Percentiles rank a stretch among this genome's conserved stretches.
Evolutionary conservation across 2,329 filamentous ascomycete genomes (phyloP).

Genomic region (Allantophomopsis cytisporea): DNA sequence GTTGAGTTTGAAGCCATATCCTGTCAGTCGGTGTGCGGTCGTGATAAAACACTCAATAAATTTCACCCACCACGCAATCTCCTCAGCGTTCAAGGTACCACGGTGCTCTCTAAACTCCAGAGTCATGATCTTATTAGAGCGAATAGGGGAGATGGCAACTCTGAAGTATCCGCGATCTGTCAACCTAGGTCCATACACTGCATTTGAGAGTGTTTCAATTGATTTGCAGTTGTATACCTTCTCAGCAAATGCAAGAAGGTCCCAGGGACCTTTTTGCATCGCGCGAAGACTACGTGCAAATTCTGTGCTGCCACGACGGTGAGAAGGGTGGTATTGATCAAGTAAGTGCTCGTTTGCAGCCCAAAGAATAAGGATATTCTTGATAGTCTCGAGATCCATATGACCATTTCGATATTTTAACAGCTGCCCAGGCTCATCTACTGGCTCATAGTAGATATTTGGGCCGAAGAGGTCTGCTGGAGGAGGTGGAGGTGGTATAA

Average conservation of each 20-base stretch:
- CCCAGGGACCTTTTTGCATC: neutral
- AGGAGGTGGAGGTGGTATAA: neutral
- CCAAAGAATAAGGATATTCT: neutral
- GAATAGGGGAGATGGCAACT: neutral
- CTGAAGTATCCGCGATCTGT: too few relatives aligned
- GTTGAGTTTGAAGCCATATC: too few relatives aligned
- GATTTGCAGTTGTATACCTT: neutral
- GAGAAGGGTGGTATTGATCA: neutral
- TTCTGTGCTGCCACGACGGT: neutral
- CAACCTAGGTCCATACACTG: too few relatives aligned
- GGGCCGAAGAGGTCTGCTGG: too few relatives aligned
- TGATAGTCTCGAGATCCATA: neutral
- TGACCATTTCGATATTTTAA: neutral
- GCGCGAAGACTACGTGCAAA: neutral
- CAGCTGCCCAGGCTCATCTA: too few relatives aligned
- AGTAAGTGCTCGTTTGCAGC: neutral
- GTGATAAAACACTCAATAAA: neutral
- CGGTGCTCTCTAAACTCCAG: constrained; percentile 5
- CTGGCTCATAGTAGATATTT: too few relatives aligned
- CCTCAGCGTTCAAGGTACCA: constrained; percentile 1
- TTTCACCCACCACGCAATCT: constrained; percentile 4
- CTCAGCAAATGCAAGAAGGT: neutral
- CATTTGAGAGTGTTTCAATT: neutral
- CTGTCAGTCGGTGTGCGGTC: too few relatives aligned
- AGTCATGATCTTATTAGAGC: constrained; percentile 2